phyloP scores from a whole-genome alignment of 805 yeast species.

The Kregervanrija pseudodelftensis region DNA sequence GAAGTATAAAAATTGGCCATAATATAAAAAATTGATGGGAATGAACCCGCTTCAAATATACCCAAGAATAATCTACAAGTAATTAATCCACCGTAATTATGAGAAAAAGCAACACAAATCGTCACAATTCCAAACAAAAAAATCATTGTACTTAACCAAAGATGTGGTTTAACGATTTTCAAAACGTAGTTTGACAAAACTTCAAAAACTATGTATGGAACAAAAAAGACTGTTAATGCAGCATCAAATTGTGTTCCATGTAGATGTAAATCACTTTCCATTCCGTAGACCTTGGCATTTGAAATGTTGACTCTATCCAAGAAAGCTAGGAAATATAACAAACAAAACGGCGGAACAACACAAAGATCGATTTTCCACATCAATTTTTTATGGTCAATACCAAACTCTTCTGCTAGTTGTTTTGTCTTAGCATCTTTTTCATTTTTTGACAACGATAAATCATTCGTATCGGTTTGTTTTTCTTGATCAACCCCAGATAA shows the following conservation, averaged over 20 bases:
- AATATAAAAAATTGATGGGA: slow-evolving; percentile 70
- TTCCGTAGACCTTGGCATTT: slow-evolving; percentile 70
- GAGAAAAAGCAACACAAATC: slow-evolving; percentile 59
- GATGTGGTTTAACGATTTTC: slow-evolving; percentile 54
- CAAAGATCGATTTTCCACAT: slow-evolving; percentile 62
- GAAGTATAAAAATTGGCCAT: slow-evolving; percentile 60
- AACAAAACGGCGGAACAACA: slow-evolving; percentile 70
- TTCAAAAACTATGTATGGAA: slow-evolving; percentile 62
- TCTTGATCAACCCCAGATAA: slow-evolving; percentile 1
- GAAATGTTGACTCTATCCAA: slow-evolving; percentile 78
- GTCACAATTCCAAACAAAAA: slow-evolving; percentile 57
- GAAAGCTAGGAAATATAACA: slow-evolving; percentile 69
- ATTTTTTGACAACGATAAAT: slow-evolving; percentile 12
- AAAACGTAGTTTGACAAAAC: slow-evolving; percentile 56
- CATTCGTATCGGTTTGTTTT: background rate
- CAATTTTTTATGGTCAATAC: slow-evolving; percentile 47
- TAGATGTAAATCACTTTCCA: slow-evolving; percentile 47
- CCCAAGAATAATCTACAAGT: slow-evolving; percentile 64
- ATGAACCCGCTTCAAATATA: slow-evolving; percentile 61
- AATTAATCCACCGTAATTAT: slow-evolving; percentile 49
- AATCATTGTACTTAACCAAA: slow-evolving; percentile 56
- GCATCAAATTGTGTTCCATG: slow-evolving; percentile 54
- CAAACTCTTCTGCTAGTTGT: slow-evolving; percentile 35
- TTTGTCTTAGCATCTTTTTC: slow-evolving; percentile 25
- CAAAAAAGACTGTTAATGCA: slow-evolving; percentile 63